Evolutionary conservation across 1,284 basidiomycete species (phyloP).

Genomic region (Cutaneotrichosporon sp.): DNA sequence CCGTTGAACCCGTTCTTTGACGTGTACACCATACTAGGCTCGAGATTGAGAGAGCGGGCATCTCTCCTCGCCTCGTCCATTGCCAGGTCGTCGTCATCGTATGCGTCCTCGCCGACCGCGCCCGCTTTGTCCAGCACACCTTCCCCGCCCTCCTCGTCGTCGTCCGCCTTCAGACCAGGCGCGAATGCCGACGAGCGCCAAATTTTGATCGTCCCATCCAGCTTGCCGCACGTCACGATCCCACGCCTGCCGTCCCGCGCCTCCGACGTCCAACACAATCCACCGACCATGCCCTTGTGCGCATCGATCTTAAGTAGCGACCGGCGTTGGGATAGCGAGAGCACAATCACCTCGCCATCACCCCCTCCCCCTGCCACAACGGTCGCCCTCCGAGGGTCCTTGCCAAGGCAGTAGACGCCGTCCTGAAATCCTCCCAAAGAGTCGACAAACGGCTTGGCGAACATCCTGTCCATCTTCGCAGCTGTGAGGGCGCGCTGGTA

Average conservation of each 20-base stretch:
- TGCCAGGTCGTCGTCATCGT: conserved; percentile 44
- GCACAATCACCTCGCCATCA: conserved; percentile 90
- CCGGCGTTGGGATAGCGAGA: conserved; percentile 70
- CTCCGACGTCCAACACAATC: conserved; percentile 51
- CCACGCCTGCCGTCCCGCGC: conserved; percentile 55
- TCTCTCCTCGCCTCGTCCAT: conserved; percentile 42
- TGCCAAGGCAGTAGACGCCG: conserved; percentile 83
- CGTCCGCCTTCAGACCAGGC: conserved; percentile 41
- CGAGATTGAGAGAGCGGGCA: conserved; percentile 35
- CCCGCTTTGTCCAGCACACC: conserved; percentile 39
- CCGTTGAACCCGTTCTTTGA: conserved; percentile 86
- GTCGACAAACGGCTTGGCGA: conserved; percentile 92
- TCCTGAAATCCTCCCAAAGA: conserved; percentile 90
- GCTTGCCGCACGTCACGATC: conserved; percentile 76
- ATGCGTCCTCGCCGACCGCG: conserved; percentile 42
- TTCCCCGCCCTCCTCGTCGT: conserved; percentile 36
- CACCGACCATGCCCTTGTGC: conserved; percentile 89
- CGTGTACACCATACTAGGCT: conserved; percentile 67
- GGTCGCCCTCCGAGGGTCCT: conserved; percentile 70
- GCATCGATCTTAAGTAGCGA: conserved; percentile 68
- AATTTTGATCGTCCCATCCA: conserved; percentile 85
- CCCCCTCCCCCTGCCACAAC: conserved; percentile 90
- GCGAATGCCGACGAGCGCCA: conserved; percentile 60
- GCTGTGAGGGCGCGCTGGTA: conserved; percentile 91
- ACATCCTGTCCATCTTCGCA: conserved; percentile 93